These are phyloP conservation scores for Salix exigua DNA, from an alignment of 345 rosid species.

Conservation along the genomic window DNA sequence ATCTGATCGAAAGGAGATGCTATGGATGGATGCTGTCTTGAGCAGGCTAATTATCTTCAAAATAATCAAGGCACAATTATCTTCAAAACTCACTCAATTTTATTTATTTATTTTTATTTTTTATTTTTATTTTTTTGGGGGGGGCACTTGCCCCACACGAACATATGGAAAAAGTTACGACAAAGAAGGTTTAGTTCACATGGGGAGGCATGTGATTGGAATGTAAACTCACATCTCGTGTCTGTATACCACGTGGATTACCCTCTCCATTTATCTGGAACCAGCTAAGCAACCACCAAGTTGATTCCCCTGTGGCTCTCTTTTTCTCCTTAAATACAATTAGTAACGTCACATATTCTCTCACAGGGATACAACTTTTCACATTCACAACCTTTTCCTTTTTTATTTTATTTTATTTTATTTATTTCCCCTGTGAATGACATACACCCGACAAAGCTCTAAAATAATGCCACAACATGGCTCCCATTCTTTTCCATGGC, in stretches of 20 bases:
- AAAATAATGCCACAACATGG: constrained; percentile 6
- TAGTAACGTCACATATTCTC: constrained; percentile 1
- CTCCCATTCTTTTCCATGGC: neutral
- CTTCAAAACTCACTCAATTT: too few species aligned
- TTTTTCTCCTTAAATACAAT: neutral
- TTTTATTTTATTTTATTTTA: neutral
- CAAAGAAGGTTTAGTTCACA: constrained; percentile 41
- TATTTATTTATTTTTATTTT: too few species aligned
- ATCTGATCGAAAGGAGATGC: too few species aligned
- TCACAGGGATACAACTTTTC: constrained; percentile 1
- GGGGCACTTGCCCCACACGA: constrained; percentile 1
- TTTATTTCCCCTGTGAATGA: neutral
- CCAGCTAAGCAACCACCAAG: constrained; percentile 59
- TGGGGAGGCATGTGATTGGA: constrained; percentile 49
- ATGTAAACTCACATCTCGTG: constrained; percentile 39
- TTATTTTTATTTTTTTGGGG: too few species aligned
- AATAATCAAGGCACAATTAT: too few species aligned
- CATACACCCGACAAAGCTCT: constrained; percentile 13
- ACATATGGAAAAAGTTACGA: constrained; percentile 20
- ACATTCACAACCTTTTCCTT: neutral
- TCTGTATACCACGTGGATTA: constrained; percentile 61
- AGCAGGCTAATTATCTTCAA: too few species aligned
- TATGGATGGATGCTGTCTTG: too few species aligned
- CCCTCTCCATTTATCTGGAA: constrained; percentile 51
- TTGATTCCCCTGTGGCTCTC: neutral